phyloP scores from a whole-genome alignment of 192 early-diverging fungal species.

The Borealophlyctis nickersoniae region DNA sequence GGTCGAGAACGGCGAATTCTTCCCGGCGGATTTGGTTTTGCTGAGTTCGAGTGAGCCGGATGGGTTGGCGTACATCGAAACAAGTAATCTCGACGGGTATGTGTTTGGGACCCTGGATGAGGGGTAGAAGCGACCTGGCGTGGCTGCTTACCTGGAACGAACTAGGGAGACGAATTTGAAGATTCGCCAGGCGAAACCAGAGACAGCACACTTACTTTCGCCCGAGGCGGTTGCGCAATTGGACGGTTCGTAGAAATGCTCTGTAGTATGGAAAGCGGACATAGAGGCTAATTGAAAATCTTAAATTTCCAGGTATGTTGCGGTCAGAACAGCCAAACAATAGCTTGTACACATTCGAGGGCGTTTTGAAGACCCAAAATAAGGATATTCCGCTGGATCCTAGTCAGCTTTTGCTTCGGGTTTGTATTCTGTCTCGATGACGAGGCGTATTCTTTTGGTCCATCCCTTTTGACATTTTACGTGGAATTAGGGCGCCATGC shows the following conservation, averaged over 20 bases:
- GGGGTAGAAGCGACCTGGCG: background rate
- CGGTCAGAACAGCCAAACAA: conserved; percentile 94
- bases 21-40: conserved; percentile 91
- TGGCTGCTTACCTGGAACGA: too few relatives aligned
- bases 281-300: background rate
- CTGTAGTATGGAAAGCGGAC: background rate
- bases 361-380: conserved; percentile 52
- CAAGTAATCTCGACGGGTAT: conserved; percentile 95
- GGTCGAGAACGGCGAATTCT: conserved; percentile 80
- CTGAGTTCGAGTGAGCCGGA: conserved; percentile 92
- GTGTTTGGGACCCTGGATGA: conserved; percentile 7
- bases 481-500: conserved; percentile 67
- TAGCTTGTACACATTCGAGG: conserved; percentile 94
- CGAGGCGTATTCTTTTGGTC: too few relatives aligned
- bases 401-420: conserved; percentile 79
- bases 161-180: conserved; percentile 94
- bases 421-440: background rate
- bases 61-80: conserved; percentile 96
- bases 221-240: conserved; percentile 60
- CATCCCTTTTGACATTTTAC: too few relatives aligned
- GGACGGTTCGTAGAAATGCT: conserved; percentile 6
- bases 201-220: conserved; percentile 73
- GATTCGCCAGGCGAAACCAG: conserved; percentile 89
- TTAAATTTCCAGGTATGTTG: conserved; percentile 45
- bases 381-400: conserved; percentile 81